These are phyloP conservation scores for Paraleonurus japonicus DNA, from an alignment of 257 asterid genomes.

Conservation along the genomic window DNA sequence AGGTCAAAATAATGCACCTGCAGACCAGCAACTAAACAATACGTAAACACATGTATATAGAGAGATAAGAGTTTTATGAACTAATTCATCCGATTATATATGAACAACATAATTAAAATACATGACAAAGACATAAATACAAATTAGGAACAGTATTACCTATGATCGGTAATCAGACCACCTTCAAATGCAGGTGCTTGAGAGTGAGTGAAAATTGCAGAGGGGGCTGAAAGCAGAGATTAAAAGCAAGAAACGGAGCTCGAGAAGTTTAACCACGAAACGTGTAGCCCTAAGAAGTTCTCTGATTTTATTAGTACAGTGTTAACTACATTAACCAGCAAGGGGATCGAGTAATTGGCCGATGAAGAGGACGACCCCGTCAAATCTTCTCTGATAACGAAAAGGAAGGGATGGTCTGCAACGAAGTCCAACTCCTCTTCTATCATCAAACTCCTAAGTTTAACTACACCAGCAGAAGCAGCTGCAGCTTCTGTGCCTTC, in stretches of 20 bases:
- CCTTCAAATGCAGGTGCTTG: constrained; percentile 20
- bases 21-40: background rate
- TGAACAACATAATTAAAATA: background rate
- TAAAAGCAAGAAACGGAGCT: background rate
- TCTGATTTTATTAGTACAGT: background rate
- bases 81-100: constrained; percentile 13
- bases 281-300: background rate
- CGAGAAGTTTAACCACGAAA: no score
- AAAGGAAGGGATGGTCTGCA: background rate
- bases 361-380: background rate
- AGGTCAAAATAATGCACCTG: constrained; percentile 12
- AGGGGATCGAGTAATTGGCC: background rate
- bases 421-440: background rate
- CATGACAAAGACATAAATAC: background rate
- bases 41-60: background rate
- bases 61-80: background rate
- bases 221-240: constrained; percentile 23
- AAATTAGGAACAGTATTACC: background rate
- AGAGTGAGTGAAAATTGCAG: background rate
- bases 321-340: background rate
- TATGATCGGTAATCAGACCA: background rate
- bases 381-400: background rate
- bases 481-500: constrained; percentile 68
- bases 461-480: constrained; percentile 22
- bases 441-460: background rate